These are phyloP conservation scores for Ustilago cynodontis DNA, from an alignment of 1,284 basidiomycete species.

Conservation along the genomic window DNA sequence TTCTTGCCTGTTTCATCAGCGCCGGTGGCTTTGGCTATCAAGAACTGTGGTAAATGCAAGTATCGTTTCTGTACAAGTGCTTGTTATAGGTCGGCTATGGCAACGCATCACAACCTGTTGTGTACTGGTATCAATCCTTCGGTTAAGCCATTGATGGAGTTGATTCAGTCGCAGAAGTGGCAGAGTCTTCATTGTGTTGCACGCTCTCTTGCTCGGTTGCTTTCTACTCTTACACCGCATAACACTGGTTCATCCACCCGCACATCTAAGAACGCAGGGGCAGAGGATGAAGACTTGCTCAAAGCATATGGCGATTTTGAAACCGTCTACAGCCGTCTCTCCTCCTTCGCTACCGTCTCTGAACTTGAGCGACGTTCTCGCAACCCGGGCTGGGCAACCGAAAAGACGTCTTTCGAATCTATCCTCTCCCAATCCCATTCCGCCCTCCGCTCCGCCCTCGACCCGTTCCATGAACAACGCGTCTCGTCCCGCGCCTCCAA, in stretches of 20 bases:
- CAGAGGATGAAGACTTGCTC: slow-evolving; percentile 6
- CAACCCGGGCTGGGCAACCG: slow-evolving; percentile 62
- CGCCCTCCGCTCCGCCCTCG: slow-evolving; percentile 46
- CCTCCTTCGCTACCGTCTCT: slow-evolving; percentile 61
- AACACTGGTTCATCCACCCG: slow-evolving; percentile 5
- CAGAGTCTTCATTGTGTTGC: slow-evolving; percentile 45
- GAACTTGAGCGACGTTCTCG: slow-evolving; percentile 61
- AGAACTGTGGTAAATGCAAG: slow-evolving; percentile 62
- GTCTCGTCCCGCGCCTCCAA: slow-evolving; percentile 78
- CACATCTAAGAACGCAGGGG: neutral
- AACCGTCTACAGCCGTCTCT: slow-evolving; percentile 38
- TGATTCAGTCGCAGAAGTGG: slow-evolving; percentile 52
- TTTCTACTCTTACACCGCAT: slow-evolving; percentile 17
- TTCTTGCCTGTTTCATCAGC: slow-evolving; percentile 64
- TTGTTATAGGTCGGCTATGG: slow-evolving; percentile 76
- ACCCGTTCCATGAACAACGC: slow-evolving; percentile 69
- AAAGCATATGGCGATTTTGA: slow-evolving; percentile 37
- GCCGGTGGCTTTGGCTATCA: slow-evolving; percentile 67
- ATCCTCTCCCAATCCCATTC: slow-evolving; percentile 37
- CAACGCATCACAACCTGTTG: slow-evolving; percentile 78
- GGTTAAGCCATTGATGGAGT: slow-evolving; percentile 70
- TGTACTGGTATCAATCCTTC: slow-evolving; percentile 82
- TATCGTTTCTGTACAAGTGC: slow-evolving; percentile 83
- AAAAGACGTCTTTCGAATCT: slow-evolving; percentile 39
- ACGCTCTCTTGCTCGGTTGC: slow-evolving; percentile 21